These are phyloP conservation scores for Echinochloa phyllopogon DNA, from an alignment of 176 grass and related monocot species.

Conservation along the genomic window DNA sequence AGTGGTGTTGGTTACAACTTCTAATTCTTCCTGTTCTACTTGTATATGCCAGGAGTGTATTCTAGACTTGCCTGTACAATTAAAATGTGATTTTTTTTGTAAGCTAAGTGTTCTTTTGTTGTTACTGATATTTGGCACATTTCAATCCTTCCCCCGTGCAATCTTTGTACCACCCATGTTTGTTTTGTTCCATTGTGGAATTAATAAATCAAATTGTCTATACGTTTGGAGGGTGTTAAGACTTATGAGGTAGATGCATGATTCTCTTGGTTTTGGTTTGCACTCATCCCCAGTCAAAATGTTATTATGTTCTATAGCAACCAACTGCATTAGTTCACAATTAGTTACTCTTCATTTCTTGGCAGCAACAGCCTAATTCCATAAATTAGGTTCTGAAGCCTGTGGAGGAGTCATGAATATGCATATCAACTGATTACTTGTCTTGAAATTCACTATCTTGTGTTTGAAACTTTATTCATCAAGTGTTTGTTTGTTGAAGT, in stretches of 20 bases:
- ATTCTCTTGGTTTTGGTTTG: constrained; percentile 7
- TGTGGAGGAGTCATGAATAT: constrained; percentile 25
- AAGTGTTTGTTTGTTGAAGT: not conserved
- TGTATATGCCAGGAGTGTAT: not conserved
- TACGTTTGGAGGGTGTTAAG: not conserved
- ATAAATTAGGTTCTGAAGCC: constrained; percentile 18
- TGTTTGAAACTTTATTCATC: constrained; percentile 16
- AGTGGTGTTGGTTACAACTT: not conserved
- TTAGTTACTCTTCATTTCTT: constrained; percentile 7
- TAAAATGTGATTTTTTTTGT: not conserved
- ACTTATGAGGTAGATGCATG: not conserved
- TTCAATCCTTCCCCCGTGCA: not conserved
- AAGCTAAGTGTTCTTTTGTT: not conserved
- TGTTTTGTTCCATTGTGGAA: not conserved
- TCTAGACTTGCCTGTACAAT: not conserved
- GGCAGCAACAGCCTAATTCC: not conserved
- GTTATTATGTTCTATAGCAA: not conserved
- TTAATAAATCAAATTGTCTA: not conserved
- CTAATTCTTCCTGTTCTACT: not conserved
- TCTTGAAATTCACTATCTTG: not conserved
- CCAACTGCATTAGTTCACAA: not conserved
- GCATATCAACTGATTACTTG: not conserved
- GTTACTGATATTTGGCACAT: not conserved
- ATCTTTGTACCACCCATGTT: not conserved
- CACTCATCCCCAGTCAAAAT: not conserved